Percentiles rank a stretch among this genome's conserved stretches.
Evolutionary conservation across 2,329 filamentous ascomycete species (phyloP).

Genomic region (Coleophoma crateriformis): DNA sequence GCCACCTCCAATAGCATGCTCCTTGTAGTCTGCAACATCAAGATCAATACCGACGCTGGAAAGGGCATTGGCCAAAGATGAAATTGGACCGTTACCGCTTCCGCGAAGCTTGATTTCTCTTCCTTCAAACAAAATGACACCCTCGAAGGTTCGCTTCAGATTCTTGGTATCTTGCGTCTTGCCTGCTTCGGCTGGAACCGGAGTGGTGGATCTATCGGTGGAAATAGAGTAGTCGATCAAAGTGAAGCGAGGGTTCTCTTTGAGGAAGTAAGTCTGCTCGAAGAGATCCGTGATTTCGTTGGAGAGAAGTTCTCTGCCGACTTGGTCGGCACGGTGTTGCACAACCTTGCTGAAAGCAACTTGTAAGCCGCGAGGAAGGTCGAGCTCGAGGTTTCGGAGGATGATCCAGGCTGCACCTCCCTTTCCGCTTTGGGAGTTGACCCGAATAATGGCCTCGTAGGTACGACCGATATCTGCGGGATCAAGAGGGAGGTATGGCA

Average conservation of each 20-base stretch:
- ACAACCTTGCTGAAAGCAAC: conserved; percentile 86
- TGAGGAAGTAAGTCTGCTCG: conserved; percentile 79
- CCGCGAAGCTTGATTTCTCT: conserved; percentile 74
- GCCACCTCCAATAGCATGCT: conserved; percentile 82
- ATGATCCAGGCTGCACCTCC: conserved; percentile 94
- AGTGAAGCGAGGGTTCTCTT: conserved; percentile 76
- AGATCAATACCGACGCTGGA: conserved; percentile 74
- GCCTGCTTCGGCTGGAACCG: conserved; percentile 60
- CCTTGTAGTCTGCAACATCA: conserved; percentile 92
- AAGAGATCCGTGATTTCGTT: conserved; percentile 85
- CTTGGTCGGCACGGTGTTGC: conserved; percentile 71
- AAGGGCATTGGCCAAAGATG: conserved; percentile 78
- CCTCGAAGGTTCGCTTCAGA: conserved; percentile 76
- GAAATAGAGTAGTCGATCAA: conserved; percentile 90
- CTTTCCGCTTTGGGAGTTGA: conserved; percentile 96
- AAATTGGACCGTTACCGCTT: conserved; percentile 85
- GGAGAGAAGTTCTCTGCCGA: conserved; percentile 78
- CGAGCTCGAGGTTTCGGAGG: conserved; percentile 79
- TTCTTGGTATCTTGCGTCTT: conserved; percentile 74
- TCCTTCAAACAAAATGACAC: conserved; percentile 78
- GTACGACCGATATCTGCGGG: conserved; percentile 89
- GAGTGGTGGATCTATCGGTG: conserved; percentile 73
- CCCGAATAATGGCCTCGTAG: conserved; percentile 97
- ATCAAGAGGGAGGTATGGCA: conserved; percentile 91
- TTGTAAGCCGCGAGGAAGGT: conserved; percentile 87